Evolutionary conservation across 768 basidiomycete species (phyloP).

Genomic region (Leccinum variicolor): DNA sequence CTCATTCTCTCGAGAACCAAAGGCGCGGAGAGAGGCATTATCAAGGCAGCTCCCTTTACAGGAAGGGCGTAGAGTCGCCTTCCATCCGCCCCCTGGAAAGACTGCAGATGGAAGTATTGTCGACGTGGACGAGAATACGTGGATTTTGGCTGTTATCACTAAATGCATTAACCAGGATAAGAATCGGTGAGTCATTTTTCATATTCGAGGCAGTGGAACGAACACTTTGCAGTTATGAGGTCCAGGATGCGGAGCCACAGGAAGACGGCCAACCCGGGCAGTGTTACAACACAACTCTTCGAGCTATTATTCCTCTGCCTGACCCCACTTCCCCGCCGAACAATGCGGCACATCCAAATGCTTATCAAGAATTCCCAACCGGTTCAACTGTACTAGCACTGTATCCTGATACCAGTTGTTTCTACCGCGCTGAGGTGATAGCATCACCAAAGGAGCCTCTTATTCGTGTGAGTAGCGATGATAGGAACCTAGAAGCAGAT

Average conservation of each 20-base stretch:
- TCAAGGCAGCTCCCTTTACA: conserved; percentile 64
- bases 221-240: conserved; percentile 60
- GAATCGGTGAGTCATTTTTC: conserved; percentile 45
- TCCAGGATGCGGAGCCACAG: conserved; percentile 81
- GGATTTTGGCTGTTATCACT: conserved; percentile 79
- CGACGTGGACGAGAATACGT: conserved; percentile 48
- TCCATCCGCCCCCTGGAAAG: conserved; percentile 65
- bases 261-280: conserved; percentile 73
- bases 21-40: conserved; percentile 60
- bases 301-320: conserved; percentile 75
- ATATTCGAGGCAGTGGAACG: not conserved
- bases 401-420: conserved; percentile 90
- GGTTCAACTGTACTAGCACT: conserved; percentile 80
- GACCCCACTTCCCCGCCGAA: conserved; percentile 59
- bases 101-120: conserved; percentile 46
- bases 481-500: not conserved
- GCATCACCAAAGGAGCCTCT: conserved; percentile 52
- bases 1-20: conserved; percentile 63
- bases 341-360: conserved; percentile 60
- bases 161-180: conserved; percentile 71
- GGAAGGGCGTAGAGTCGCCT: conserved; percentile 76
- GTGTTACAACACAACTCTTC: conserved; percentile 66
- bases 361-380: conserved; percentile 68
- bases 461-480: conserved; percentile 35
- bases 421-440: conserved; percentile 84